A percentile compares a stretch with the other conserved stretches of the same genome.
Conservation (phyloP, 805 yeast species). For the Kodamaea neixiangensis region DNA sequence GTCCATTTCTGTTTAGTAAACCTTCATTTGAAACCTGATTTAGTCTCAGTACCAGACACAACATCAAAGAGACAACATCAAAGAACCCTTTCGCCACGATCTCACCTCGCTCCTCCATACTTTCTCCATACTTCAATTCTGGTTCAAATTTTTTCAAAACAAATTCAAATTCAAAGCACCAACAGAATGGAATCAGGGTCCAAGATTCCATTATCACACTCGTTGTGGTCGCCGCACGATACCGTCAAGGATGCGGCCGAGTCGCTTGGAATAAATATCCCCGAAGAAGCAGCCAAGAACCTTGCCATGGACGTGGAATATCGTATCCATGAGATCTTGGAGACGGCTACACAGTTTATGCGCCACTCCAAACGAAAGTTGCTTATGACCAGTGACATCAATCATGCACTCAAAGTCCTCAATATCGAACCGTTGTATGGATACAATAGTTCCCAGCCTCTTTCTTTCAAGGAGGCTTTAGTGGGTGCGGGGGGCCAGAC, state of each 20-base stretch:
- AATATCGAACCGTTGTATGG: conserved; percentile 96
- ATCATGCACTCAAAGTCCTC: conserved; percentile 76
- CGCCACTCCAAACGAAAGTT: conserved; percentile 87
- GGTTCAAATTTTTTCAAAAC: not conserved
- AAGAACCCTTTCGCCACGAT: too few species aligned
- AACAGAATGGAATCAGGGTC: conserved; percentile 32
- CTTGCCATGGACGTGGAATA: conserved; percentile 99
- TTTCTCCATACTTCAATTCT: not conserved
- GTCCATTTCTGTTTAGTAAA: too few species aligned
- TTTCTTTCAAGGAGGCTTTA: conserved; percentile 82
- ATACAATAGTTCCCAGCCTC: conserved; percentile 69
- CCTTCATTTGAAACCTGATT: too few species aligned
- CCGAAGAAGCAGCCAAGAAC: conserved; percentile 91
- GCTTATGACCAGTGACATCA: conserved; percentile 77
- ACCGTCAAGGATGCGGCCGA: conserved; percentile 97
- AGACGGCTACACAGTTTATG: conserved; percentile 95
- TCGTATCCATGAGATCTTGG: conserved; percentile 90
- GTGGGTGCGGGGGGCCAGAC: conserved; percentile 89
- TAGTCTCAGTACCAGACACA: too few species aligned
- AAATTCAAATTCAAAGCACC: not conserved
- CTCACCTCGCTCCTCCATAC: not conserved
- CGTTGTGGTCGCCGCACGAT: conserved; percentile 96
- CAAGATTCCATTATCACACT: conserved; percentile 71
- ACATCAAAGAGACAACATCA: too few species aligned
- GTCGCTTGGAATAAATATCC: conserved; percentile 76